Conservation (phyloP, 345 rosid genomes). For the Raphanus raphanistrum region DNA sequence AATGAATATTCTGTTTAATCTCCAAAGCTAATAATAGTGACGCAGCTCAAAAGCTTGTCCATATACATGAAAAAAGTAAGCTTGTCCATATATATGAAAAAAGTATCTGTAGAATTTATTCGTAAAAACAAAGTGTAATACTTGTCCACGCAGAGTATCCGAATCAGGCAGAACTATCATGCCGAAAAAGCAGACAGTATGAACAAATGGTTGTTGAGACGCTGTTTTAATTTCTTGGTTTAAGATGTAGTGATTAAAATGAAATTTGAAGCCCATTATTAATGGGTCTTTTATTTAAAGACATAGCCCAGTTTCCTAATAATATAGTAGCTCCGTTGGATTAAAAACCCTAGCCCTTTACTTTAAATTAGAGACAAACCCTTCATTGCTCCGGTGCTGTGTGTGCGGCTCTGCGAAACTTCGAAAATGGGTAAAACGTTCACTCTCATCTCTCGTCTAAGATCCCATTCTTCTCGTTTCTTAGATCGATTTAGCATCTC, state of each 20-base stretch:
- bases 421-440: slow-evolving; percentile 31
- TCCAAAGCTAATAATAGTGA: too few relatives aligned
- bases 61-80: too few relatives aligned
- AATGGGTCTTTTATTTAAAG: background rate
- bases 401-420: slow-evolving; percentile 34
- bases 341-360: slow-evolving; percentile 26
- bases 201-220: background rate
- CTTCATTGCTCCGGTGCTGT: slow-evolving; percentile 9
- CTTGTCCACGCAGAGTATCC: too few relatives aligned
- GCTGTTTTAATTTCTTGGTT: background rate
- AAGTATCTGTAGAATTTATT: too few relatives aligned
- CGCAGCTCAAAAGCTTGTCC: too few relatives aligned
- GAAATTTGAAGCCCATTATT: background rate
- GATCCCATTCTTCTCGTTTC: too few relatives aligned
- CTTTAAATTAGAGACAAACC: slow-evolving; percentile 21
- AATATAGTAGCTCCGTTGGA: background rate
- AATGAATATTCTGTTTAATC: too few relatives aligned
- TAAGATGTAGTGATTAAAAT: background rate
- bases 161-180: too few relatives aligned
- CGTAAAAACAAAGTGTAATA: too few relatives aligned
- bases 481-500: background rate
- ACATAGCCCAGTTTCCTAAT: background rate
- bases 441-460: slow-evolving; percentile 1
- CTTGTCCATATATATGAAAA: too few relatives aligned
- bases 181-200: too few relatives aligned